These are phyloP conservation scores for Vitis hybrid DNA, from an alignment of 177 flowering plant species.

Conservation along the genomic window DNA sequence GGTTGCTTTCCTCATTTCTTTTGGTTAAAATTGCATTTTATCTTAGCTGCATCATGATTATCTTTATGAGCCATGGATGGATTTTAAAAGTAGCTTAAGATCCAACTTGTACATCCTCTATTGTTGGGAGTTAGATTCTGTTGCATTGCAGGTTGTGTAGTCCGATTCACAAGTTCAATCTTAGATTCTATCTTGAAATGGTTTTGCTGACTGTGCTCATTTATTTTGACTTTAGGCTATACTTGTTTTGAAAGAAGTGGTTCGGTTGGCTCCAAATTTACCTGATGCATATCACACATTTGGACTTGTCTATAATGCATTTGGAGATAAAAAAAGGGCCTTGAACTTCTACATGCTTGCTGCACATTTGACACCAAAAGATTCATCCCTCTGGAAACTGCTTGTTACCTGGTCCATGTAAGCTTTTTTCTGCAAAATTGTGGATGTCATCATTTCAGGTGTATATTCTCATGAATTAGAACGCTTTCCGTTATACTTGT, in stretches of 20 bases:
- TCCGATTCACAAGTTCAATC: too few relatives aligned
- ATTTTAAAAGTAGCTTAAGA: too few relatives aligned
- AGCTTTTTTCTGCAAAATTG: constrained; percentile 17
- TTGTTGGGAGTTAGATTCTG: too few relatives aligned
- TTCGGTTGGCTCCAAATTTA: constrained; percentile 66
- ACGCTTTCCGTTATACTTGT: too few relatives aligned
- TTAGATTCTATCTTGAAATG: neutral
- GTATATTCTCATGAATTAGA: too few relatives aligned
- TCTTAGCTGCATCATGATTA: too few relatives aligned
- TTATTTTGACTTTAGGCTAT: constrained; percentile 51
- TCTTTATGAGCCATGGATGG: too few relatives aligned
- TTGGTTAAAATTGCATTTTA: neutral
- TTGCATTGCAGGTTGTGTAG: too few relatives aligned
- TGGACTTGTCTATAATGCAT: constrained; percentile 63
- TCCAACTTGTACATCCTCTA: too few relatives aligned
- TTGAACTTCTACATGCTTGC: constrained; percentile 70
- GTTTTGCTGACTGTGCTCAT: neutral
- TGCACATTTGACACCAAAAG: constrained; percentile 64
- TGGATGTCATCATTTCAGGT: neutral
- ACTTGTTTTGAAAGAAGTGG: constrained; percentile 51
- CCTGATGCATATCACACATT: constrained; percentile 76
- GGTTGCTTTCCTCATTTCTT: neutral
- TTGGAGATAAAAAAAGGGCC: constrained; percentile 58
- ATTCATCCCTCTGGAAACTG: constrained; percentile 71
- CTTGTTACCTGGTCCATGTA: constrained; percentile 65